Conservation (phyloP, 306 rosid genomes). For the Pyrus betulifolia region DNA sequence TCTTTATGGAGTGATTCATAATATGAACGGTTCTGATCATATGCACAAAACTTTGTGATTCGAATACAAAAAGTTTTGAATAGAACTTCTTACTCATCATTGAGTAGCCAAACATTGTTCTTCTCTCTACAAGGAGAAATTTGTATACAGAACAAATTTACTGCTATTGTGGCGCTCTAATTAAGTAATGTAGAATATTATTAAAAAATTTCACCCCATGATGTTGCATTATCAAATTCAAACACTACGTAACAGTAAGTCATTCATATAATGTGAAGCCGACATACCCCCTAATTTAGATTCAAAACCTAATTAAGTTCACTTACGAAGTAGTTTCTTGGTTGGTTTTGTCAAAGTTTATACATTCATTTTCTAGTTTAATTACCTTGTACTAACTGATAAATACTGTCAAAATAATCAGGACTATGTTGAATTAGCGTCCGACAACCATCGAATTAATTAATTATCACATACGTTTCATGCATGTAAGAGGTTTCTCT, state of each 20-base stretch:
- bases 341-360: background rate
- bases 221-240: no score
- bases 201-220: rapidly evolving
- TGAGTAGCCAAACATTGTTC: no score
- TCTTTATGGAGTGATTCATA: no score
- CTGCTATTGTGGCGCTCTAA: rapidly evolving
- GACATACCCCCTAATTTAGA: background rate
- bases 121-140: no score
- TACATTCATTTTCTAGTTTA: background rate
- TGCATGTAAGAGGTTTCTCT: background rate
- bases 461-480: background rate
- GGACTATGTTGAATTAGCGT: background rate
- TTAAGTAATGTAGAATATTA: no score
- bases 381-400: no score
- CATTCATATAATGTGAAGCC: background rate
- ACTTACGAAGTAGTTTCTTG: background rate
- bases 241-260: no score
- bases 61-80: no score
- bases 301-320: background rate
- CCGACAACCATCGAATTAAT: background rate
- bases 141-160: no score
- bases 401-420: background rate
- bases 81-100: no score
- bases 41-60: no score
- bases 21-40: no score